These are phyloP conservation scores for Mikania micrantha DNA, from an alignment of 129 eudicot genomes.

Conservation along the genomic window DNA sequence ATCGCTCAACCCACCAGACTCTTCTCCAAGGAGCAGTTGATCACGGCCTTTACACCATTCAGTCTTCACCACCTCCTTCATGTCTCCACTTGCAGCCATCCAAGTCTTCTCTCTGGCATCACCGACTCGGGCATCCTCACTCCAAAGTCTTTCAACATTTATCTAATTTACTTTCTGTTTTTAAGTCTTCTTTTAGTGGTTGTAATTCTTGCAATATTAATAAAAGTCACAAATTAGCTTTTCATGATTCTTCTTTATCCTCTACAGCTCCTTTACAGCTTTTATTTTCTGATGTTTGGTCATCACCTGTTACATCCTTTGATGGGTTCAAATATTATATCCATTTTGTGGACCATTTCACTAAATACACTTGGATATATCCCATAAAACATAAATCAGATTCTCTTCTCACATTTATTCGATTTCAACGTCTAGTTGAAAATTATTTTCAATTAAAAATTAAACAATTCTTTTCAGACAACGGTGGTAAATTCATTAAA, in stretches of 20 bases:
- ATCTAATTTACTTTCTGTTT: background rate
- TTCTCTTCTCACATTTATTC: background rate
- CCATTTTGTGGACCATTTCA: too few relatives aligned
- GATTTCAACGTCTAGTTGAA: background rate
- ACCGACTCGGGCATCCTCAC: background rate
- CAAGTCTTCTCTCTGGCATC: background rate
- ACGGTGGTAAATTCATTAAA: background rate
- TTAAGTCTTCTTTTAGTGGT: background rate
- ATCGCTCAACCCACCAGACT: background rate
- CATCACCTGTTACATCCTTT: too few relatives aligned
- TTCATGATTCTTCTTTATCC: too few relatives aligned
- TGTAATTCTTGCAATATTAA: too few relatives aligned
- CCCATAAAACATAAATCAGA: too few relatives aligned
- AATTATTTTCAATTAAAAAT: background rate
- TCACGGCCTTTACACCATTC: background rate
- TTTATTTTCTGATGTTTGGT: too few relatives aligned
- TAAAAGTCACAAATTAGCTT: too few relatives aligned
- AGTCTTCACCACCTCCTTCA: too few relatives aligned
- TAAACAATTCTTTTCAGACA: background rate
- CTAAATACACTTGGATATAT: too few relatives aligned
- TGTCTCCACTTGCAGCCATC: background rate
- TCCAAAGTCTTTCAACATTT: background rate
- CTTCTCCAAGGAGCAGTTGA: background rate
- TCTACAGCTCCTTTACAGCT: too few relatives aligned
- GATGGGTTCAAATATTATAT: too few relatives aligned